phyloP scores from a whole-genome alignment of 2,329 filamentous ascomycete genomes.

The Fusarium globosum region DNA sequence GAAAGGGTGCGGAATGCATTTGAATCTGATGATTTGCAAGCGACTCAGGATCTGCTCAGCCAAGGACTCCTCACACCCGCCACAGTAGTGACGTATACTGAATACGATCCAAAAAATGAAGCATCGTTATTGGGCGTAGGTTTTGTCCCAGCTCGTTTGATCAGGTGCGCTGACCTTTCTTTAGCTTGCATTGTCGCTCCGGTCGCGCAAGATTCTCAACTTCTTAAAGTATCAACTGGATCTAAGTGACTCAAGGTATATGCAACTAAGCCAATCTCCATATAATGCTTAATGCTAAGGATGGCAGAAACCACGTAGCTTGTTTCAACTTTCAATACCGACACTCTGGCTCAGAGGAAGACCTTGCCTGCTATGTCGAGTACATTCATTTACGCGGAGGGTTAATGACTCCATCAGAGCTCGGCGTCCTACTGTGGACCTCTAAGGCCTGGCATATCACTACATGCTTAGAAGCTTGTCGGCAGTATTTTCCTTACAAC shows the following conservation, averaged over 20 bases:
- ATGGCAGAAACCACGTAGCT: rapidly evolving
- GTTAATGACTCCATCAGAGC: rapidly evolving
- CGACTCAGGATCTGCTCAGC: rapidly evolving
- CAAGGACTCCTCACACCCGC: rapidly evolving
- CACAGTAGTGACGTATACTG: rapidly evolving
- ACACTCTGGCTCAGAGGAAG: rapidly evolving
- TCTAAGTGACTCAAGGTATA: rapidly evolving
- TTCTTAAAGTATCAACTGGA: not conserved
- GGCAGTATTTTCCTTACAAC: not conserved
- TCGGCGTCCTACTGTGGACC: rapidly evolving
- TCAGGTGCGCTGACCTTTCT: rapidly evolving
- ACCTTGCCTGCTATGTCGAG: rapidly evolving
- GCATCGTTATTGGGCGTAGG: not conserved
- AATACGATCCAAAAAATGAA: rapidly evolving
- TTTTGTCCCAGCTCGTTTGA: rapidly evolving
- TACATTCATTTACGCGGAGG: rapidly evolving
- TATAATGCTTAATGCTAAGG: rapidly evolving
- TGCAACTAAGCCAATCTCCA: rapidly evolving
- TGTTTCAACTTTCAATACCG: rapidly evolving
- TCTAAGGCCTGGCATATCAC: rapidly evolving
- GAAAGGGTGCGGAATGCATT: not conserved
- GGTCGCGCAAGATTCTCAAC: rapidly evolving
- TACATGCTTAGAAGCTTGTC: not conserved
- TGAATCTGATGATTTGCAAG: not conserved
- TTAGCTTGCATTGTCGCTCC: rapidly evolving